These are phyloP conservation scores for Hippophae rhamnoides DNA, from an alignment of 306 rosid genomes.

Conservation along the genomic window DNA sequence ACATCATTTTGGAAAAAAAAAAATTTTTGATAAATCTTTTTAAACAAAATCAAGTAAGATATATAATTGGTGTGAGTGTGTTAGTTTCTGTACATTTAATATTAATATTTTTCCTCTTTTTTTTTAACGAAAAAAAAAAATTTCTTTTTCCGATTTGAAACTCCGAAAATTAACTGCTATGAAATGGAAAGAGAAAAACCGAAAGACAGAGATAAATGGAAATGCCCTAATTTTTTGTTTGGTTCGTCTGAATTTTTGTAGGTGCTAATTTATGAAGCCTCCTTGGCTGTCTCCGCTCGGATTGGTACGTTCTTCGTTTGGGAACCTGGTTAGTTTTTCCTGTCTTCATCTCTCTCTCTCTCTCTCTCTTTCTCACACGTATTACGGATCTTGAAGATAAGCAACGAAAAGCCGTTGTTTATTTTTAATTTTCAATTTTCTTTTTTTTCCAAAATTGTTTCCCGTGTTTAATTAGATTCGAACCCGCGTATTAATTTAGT, in stretches of 20 bases:
- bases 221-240: conserved; percentile 26
- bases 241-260: conserved; percentile 14
- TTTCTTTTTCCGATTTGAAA: conserved; percentile 18
- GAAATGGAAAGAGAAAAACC: conserved; percentile 3
- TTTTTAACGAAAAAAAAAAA: too few relatives aligned
- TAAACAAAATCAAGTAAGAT: too few relatives aligned
- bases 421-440: too few relatives aligned
- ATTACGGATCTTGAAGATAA: neutral
- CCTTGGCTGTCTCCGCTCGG: conserved; percentile 31
- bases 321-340: conserved; percentile 29
- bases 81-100: too few relatives aligned
- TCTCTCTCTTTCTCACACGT: too few relatives aligned
- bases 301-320: conserved; percentile 32
- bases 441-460: neutral
- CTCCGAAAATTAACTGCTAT: conserved; percentile 7
- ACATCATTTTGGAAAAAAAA: too few relatives aligned
- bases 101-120: too few relatives aligned
- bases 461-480: conserved; percentile 11
- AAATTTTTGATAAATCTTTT: too few relatives aligned
- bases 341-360: neutral
- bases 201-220: conserved; percentile 25
- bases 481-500: conserved; percentile 19
- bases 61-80: too few relatives aligned
- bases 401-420: too few relatives aligned
- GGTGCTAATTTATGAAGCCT: conserved; percentile 37